Evolutionary conservation across 768 basidiomycete genomes (phyloP).

Genomic region (Antrodiella citrinella): DNA sequence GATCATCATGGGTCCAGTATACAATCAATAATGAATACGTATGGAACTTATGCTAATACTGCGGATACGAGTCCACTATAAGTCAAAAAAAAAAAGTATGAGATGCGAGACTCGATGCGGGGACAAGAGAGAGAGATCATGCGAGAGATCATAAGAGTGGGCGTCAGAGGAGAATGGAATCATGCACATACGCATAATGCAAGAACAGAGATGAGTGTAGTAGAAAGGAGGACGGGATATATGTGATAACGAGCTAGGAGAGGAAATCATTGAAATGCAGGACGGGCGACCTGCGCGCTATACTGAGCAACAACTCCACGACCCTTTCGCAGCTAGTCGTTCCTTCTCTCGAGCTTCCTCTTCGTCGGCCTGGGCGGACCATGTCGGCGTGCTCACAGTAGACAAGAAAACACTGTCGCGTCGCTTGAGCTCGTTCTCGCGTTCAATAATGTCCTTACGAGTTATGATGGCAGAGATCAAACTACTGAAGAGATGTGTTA

Average conservation of each 20-base stretch:
- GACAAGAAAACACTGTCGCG: conserved; percentile 80
- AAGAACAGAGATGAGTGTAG: conserved; percentile 6
- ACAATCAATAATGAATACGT: background rate
- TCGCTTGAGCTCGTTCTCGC: conserved; percentile 70
- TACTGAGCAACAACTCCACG: conserved; percentile 65
- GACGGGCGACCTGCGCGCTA: conserved; percentile 17
- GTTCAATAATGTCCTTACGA: conserved; percentile 71
- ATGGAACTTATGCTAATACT: background rate
- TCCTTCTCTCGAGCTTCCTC: conserved; percentile 61
- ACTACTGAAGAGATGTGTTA: conserved; percentile 70
- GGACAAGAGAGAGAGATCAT: conserved; percentile 13
- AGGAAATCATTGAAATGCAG: conserved; percentile 4
- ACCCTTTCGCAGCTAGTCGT: conserved; percentile 28
- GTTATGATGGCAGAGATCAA: conserved; percentile 76
- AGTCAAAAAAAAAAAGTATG: background rate
- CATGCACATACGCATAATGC: conserved; percentile 9
- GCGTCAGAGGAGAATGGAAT: conserved; percentile 11
- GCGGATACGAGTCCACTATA: background rate
- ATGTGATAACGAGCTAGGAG: conserved; percentile 7
- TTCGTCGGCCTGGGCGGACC: conserved; percentile 75
- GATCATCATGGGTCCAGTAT: background rate
- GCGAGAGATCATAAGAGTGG: conserved; percentile 5
- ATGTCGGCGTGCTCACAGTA: conserved; percentile 52
- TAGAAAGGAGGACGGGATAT: conserved; percentile 9
- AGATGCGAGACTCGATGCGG: conserved; percentile 7